Evolutionary conservation across 441 rosid species (phyloP).

Genomic region (Raphanus hybrid): DNA sequence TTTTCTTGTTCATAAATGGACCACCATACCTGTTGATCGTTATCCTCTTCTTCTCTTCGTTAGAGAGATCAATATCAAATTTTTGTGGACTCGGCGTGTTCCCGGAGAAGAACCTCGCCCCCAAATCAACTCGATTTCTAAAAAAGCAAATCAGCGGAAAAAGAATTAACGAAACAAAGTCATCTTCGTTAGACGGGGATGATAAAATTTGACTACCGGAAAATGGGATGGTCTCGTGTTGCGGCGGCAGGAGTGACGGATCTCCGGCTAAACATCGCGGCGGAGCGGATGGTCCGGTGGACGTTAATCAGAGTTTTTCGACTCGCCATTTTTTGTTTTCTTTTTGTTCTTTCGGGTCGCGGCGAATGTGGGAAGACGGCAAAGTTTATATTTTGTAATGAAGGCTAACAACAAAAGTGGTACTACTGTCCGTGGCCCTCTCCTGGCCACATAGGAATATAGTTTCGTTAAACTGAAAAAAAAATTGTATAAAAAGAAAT

Average conservation of each 20-base stretch:
- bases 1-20: neutral
- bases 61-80: slow-evolving; percentile 65
- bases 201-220: slow-evolving; percentile 8
- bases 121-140: slow-evolving; percentile 53
- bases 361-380: neutral
- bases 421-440: slow-evolving; percentile 18
- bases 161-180: neutral
- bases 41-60: slow-evolving; percentile 71
- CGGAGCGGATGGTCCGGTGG: slow-evolving; percentile 49
- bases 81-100: slow-evolving; percentile 34
- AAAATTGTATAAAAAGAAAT: too few relatives aligned
- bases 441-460: neutral
- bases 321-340: slow-evolving; percentile 50
- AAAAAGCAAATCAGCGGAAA: neutral
- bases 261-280: neutral
- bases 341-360: neutral
- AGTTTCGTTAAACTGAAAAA: too few relatives aligned
- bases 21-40: slow-evolving; percentile 66
- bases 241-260: slow-evolving; percentile 31
- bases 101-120: slow-evolving; percentile 49
- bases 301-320: slow-evolving; percentile 53
- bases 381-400: neutral
- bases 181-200: neutral
- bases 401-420: slow-evolving; percentile 2
- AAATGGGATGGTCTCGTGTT: neutral